Base-by-base conservation (phyloP, 495 filamentous ascomycete species). In the Bryoglossum gracile region DNA sequence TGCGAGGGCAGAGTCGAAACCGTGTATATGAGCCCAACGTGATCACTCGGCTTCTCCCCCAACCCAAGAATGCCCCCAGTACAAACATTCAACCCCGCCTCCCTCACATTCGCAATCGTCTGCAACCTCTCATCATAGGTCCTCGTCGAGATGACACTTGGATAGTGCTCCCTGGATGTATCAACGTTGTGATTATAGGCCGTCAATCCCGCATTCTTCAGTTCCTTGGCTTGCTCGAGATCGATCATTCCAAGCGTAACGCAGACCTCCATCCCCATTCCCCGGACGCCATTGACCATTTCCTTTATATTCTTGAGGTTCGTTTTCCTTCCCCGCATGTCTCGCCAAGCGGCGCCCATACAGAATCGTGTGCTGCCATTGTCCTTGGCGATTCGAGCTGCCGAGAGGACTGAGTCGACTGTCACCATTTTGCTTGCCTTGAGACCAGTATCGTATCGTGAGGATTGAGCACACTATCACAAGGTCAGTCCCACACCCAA, bases 121-220 rank as follows among this genome's bases (percentile, higher is more conserved):
- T 75, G 67, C 21, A 94, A 67, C 5, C 87, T 78, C 69, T 94
- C 87, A 59, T 94, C 87, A 62, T 91, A 94, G 4, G 76, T 81
- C 18, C 87, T 69, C 1, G 86, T 90, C 2, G 84, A 84, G 62
- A 91, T 94, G 43, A 91, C 74, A 34, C 68, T 76, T 1, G 87
- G 86, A 60, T 91, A 94, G 68, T 83, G 83, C 64, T 91, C 87
- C 46, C 87, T 75, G n/a, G 76, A 82, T 3, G 87, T 94, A 63
- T 94, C 87, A 42, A 94, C 70, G 59, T 94, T 94, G 68, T 94
- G 87, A 66, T 94, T 91, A 63, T 91, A 91, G 0, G 87, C 87
- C 11, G 87, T 94, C 53, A 94, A 62, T 0, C 87, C 87, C 0
- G 87, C 87, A n/a, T 77, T 80, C 50, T 82, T 83, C 45, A 94